phyloP scores from a whole-genome alignment of 306 rosid genomes.

The Lupinus albus region DNA sequence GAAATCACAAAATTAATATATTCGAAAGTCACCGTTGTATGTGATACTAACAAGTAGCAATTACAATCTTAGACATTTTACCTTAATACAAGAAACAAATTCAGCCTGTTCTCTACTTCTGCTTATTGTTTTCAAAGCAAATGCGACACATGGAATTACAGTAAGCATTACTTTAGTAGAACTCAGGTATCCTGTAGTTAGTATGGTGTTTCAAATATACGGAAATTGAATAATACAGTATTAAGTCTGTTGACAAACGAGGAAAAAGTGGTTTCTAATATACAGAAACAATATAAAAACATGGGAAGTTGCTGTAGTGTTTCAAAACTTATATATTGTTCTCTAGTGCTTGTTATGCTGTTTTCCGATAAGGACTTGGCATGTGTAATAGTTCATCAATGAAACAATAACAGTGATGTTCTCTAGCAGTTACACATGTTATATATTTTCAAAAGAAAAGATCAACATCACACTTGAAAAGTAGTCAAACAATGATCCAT shows the following conservation, averaged over 20 bases:
- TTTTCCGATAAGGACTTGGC: too few relatives aligned
- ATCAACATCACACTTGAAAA: background rate
- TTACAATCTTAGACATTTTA: background rate
- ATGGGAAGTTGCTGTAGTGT: background rate
- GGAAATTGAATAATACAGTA: background rate
- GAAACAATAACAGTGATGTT: too few relatives aligned
- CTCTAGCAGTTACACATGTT: too few relatives aligned
- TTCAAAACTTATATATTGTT: background rate
- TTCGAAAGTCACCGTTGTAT: background rate
- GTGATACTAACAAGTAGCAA: conserved; percentile 20
- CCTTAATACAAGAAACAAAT: conserved; percentile 16
- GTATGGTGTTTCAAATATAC: conserved; percentile 26
- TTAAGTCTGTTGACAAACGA: background rate
- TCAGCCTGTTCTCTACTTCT: conserved; percentile 23
- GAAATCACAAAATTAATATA: conserved; percentile 13
- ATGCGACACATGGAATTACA: conserved; percentile 11
- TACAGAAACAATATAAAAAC: conserved; percentile 19
- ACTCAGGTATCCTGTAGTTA: conserved; percentile 14
- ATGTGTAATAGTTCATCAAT: too few relatives aligned
- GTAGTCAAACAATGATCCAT: background rate
- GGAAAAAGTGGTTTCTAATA: background rate
- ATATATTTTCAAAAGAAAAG: too few relatives aligned
- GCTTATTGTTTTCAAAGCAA: conserved; percentile 6
- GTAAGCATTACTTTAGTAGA: background rate
- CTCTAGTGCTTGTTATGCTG: too few relatives aligned